Evolutionary conservation across 2,329 filamentous ascomycete species (phyloP), one percentile per base, ranked within the genome.

Genomic region (Fusarium sp.): DNA sequence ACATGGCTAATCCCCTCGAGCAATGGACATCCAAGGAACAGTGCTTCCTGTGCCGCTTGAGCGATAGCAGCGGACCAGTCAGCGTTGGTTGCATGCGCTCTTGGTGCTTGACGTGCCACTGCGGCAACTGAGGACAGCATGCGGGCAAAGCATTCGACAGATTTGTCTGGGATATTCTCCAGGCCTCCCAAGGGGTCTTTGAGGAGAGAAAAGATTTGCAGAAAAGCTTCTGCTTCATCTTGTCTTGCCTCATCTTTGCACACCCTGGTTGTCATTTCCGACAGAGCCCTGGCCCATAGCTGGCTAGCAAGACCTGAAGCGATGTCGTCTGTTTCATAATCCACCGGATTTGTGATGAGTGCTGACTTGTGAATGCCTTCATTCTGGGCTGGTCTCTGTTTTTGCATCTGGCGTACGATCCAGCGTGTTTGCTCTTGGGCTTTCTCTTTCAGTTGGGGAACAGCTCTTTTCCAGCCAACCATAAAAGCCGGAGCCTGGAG

Each of bases 41-140:
- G n/a, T 27, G 56, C 56, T 31, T 59, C 56, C 56, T 59, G 56
- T 41, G 56, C 56, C n/a, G 56, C 56, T 37, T 59, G 56, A 18
- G 56, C 18, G 7, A 59, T 31, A 18, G 35, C 56, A 29, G 56
- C 35, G 18, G 56, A 18, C 56, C 56, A 59, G 31, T 59, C 27
- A 1, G 56, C 11, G 11, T 13, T 14, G 20, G 2, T 27, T 22
- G 31, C n/a, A 22, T 57, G 54, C 3, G 11, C 27, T 20, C 35
- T 37, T 24, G 33, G 33, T 39, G 35, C 56, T 41, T 37, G 29
- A 13, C 18, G 9, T 24, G n/a, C 31, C 6, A 59, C 35, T 2
- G 56, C 10, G 20, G 24, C 24, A 37, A 59, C 35, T 4, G 56
- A 59, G 4, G 56, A 59, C 10, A 59, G 22, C 35, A 59, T 59